Evolutionary conservation across 352 stramenopile species (phyloP).

Genomic region (Globisporangium irregulare): DNA sequence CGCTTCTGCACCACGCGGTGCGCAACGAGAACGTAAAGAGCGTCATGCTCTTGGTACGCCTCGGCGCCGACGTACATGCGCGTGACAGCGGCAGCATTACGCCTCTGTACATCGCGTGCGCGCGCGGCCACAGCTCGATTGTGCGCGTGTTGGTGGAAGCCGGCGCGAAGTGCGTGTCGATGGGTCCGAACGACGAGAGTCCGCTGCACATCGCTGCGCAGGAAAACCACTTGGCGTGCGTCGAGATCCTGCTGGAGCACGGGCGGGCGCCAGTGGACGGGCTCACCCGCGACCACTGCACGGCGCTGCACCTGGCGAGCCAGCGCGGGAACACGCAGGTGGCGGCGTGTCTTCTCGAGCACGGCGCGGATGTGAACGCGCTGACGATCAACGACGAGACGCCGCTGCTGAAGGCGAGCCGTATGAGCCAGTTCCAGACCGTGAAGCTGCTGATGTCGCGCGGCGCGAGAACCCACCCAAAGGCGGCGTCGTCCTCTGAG

Average conservation of each 20-base stretch:
- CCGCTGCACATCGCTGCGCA: slow-evolving; percentile 78
- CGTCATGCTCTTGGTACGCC: slow-evolving; percentile 52
- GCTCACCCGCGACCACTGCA: slow-evolving; percentile 58
- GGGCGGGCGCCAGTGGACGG: slow-evolving; percentile 49
- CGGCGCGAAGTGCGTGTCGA: slow-evolving; percentile 44
- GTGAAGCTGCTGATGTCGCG: slow-evolving; percentile 67
- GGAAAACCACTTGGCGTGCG: slow-evolving; percentile 75
- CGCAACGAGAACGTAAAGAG: slow-evolving; percentile 52
- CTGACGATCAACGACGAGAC: slow-evolving; percentile 64
- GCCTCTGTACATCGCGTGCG: slow-evolving; percentile 72
- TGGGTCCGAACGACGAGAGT: slow-evolving; percentile 72
- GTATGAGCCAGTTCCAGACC: slow-evolving; percentile 78
- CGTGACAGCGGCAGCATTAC: slow-evolving; percentile 63
- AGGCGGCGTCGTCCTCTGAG: slow-evolving; percentile 15
- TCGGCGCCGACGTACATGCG: slow-evolving; percentile 64
- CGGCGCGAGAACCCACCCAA: slow-evolving; percentile 34
- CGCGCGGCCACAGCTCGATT: slow-evolving; percentile 58
- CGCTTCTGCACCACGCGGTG: slow-evolving; percentile 62
- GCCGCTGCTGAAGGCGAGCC: slow-evolving; percentile 72
- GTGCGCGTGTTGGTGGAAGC: slow-evolving; percentile 58
- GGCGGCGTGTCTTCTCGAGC: slow-evolving; percentile 57
- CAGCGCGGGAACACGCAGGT: slow-evolving; percentile 76
- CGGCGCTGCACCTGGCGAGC: slow-evolving; percentile 71
- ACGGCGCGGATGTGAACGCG: slow-evolving; percentile 67
- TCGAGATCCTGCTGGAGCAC: slow-evolving; percentile 54